Conservation (phyloP, 1,284 basidiomycete species). For the Vanrija sp. region DNA sequence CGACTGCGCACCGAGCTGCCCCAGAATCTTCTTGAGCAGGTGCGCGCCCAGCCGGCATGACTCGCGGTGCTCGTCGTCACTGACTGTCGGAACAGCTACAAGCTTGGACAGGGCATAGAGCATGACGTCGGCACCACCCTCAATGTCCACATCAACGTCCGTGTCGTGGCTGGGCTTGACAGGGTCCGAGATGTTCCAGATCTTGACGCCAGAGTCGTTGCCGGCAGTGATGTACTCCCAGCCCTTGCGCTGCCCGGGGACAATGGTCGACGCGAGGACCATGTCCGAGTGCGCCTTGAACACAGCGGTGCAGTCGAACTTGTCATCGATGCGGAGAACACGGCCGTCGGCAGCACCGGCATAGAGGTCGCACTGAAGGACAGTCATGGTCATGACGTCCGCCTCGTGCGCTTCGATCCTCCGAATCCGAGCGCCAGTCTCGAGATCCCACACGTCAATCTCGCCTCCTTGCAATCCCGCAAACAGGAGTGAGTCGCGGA, state of each 20-base stretch:
- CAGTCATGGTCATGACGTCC: conserved; percentile 74
- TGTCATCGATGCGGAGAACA: conserved; percentile 74
- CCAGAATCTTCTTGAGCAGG: conserved; percentile 80
- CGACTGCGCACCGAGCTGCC: conserved; percentile 76
- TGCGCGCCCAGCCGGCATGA: conserved; percentile 82
- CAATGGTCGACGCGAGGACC: conserved; percentile 68
- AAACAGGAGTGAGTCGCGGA: conserved; percentile 74
- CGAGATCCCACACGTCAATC: conserved; percentile 86
- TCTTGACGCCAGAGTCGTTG: conserved; percentile 78
- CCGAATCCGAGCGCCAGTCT: conserved; percentile 78
- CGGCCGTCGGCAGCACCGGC: conserved; percentile 77
- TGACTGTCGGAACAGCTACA: conserved; percentile 80
- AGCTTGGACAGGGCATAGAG: conserved; percentile 74
- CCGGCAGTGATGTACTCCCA: conserved; percentile 64
- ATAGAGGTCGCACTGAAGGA: conserved; percentile 72
- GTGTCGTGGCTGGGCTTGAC: not conserved
- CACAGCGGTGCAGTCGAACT: conserved; percentile 74
- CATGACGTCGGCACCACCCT: conserved; percentile 50
- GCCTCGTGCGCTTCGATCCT: conserved; percentile 82
- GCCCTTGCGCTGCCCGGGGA: conserved; percentile 20
- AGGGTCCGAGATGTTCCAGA: conserved; percentile 34
- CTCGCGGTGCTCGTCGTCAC: conserved; percentile 68
- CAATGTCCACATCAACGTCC: conserved; percentile 27
- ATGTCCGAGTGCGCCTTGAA: conserved; percentile 78
- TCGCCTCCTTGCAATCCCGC: conserved; percentile 92